Evolutionary conservation across 106 monocot genomes (phyloP).

Genomic region (Dendrobium catenatum): DNA sequence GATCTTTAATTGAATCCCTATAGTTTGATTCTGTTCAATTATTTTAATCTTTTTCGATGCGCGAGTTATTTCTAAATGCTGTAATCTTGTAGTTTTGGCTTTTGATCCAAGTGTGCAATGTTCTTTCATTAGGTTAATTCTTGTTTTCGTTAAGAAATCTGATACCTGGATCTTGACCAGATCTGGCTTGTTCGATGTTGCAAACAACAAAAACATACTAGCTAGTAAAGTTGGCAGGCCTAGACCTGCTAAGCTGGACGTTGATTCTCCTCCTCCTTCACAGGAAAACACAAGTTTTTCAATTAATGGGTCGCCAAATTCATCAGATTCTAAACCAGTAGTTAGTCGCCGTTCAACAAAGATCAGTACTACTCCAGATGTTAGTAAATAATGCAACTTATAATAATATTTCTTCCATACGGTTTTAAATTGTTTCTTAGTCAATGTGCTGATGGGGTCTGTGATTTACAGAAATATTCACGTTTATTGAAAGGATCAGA

Average conservation of each 20-base stretch:
- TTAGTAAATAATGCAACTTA: conserved; percentile 8
- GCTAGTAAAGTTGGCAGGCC: background rate
- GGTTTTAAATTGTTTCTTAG: background rate
- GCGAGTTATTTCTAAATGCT: background rate
- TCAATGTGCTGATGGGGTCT: background rate
- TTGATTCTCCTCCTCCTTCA: background rate
- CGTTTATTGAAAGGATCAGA: conserved; percentile 29
- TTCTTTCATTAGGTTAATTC: background rate
- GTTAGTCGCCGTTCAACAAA: conserved; percentile 19
- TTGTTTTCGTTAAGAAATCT: too few relatives aligned
- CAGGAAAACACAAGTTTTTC: background rate
- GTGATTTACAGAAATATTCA: conserved; percentile 21
- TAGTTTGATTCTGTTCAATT: background rate
- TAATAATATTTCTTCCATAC: background rate
- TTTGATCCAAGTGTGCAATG: background rate
- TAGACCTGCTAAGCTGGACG: background rate
- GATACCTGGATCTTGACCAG: background rate
- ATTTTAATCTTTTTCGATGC: background rate
- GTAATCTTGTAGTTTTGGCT: background rate
- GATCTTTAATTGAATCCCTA: background rate
- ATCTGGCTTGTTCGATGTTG: background rate
- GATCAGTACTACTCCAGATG: conserved; percentile 21
- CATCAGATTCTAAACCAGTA: conserved; percentile 18
- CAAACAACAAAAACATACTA: background rate
- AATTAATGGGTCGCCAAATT: background rate